phyloP scores from a whole-genome alignment of 192 early-diverging fungal genomes.

The Backusella psychrophila region DNA sequence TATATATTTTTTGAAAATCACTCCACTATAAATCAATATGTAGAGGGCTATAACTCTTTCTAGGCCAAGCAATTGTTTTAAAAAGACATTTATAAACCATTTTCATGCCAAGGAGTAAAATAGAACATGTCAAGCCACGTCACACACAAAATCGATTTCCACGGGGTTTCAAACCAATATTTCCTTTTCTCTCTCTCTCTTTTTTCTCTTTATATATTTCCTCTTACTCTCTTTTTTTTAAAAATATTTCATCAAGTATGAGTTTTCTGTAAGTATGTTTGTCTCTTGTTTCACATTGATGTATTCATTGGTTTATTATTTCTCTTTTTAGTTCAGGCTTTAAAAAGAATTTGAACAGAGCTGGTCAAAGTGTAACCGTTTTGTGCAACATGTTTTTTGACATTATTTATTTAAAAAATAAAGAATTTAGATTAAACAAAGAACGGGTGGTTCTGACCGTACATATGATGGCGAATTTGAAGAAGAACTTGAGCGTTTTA shows the following conservation, averaged over 20 bases:
- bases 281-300: background rate
- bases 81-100: background rate
- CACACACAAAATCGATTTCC: background rate
- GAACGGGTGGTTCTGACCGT: slow-evolving; percentile 71
- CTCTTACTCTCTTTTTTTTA: background rate
- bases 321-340: slow-evolving; percentile 63
- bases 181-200: background rate
- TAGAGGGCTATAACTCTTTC: too few relatives aligned
- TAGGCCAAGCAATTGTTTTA: background rate
- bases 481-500: slow-evolving; percentile 36
- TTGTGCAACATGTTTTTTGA: background rate
- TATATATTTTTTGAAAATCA: too few relatives aligned
- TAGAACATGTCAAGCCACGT: background rate
- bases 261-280: background rate
- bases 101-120: background rate
- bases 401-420: background rate
- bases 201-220: background rate
- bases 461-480: slow-evolving; percentile 70
- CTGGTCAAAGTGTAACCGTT: slow-evolving; percentile 59
- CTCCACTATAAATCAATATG: too few relatives aligned
- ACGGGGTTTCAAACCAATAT: slow-evolving; percentile 6
- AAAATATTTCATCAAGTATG: background rate
- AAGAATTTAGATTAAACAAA: slow-evolving; percentile 57
- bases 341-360: slow-evolving; percentile 79
- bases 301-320: background rate